Conservation (phyloP, 176 grass and related monocot species). For the Tuctoria greenei region DNA sequence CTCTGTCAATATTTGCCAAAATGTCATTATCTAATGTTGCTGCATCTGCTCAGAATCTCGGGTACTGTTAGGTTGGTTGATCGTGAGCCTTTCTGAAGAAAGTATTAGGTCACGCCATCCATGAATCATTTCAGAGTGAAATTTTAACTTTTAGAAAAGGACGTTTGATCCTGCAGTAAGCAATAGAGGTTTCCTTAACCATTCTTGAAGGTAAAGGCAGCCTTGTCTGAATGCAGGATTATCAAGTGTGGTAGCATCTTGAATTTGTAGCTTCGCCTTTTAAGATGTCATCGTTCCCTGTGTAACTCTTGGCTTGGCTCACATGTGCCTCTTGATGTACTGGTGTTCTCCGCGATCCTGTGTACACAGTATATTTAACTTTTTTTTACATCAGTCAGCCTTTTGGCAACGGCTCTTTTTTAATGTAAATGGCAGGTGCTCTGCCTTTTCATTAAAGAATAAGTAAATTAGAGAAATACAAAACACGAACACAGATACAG, state of each 20-base stretch:
- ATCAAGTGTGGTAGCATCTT: conserved; percentile 21
- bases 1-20: conserved; percentile 36
- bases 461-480: too few relatives aligned
- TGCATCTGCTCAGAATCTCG: conserved; percentile 38
- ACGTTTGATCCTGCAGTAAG: conserved; percentile 35
- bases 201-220: conserved; percentile 37
- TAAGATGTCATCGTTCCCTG: neutral
- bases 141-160: conserved; percentile 26
- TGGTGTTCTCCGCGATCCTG: too few relatives aligned
- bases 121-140: conserved; percentile 37
- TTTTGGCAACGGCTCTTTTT: too few relatives aligned
- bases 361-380: too few relatives aligned
- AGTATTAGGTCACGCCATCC: conserved; percentile 38
- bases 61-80: conserved; percentile 45
- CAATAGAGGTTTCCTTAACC: conserved; percentile 19
- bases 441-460: too few relatives aligned
- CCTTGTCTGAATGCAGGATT: conserved; percentile 7
- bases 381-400: too few relatives aligned
- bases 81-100: conserved; percentile 34
- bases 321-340: neutral
- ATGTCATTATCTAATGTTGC: conserved; percentile 42
- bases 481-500: too few relatives aligned
- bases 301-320: neutral
- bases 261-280: neutral
- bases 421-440: too few relatives aligned